A percentile compares a stretch with the other conserved stretches of the same genome.
Evolutionary conservation across 331 rosid genomes (phyloP).

Genomic region (Prunus yedoensis): DNA sequence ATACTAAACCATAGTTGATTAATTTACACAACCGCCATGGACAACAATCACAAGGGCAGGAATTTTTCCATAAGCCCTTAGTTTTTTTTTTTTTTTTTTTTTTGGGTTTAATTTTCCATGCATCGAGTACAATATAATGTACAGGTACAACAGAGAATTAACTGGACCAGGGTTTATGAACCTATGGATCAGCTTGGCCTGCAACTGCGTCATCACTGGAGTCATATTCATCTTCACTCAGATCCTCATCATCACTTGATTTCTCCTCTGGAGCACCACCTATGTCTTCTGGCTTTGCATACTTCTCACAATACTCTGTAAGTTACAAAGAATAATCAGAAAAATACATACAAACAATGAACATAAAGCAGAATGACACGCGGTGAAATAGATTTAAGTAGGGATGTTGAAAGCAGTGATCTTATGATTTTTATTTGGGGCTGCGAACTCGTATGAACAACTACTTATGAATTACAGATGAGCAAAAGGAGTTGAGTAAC

Average conservation of each 20-base stretch:
- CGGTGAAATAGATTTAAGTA: not conserved
- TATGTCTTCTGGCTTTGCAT: slow-evolving; percentile 80
- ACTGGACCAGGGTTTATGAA: slow-evolving; percentile 15
- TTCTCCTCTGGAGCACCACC: slow-evolving; percentile 56
- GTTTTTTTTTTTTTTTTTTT: not conserved
- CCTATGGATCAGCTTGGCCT: slow-evolving; percentile 74
- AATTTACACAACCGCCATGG: slow-evolving; percentile 45
- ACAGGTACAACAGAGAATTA: slow-evolving; percentile 31
- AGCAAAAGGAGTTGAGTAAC: not conserved
- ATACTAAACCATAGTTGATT: slow-evolving; percentile 26
- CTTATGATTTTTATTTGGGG: not conserved
- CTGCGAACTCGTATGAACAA: not conserved
- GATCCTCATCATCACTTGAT: slow-evolving; percentile 77
- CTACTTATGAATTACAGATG: not conserved
- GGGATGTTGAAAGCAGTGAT: not conserved
- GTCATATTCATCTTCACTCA: slow-evolving; percentile 72
- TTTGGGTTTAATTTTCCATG: slow-evolving; percentile 38
- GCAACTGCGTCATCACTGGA: slow-evolving; percentile 68
- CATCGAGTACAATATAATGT: slow-evolving; percentile 33
- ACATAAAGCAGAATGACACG: not conserved
- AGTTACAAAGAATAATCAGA: slow-evolving; percentile 2
- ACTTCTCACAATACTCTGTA: slow-evolving; percentile 79
- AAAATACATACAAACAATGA: not conserved
- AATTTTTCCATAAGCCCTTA: slow-evolving; percentile 30
- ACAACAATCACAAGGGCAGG: slow-evolving; percentile 22